A percentile compares a stretch with the other conserved stretches of the same genome.
phyloP scores from a whole-genome alignment of 768 basidiomycete genomes.

The Hydnum rufescens region DNA sequence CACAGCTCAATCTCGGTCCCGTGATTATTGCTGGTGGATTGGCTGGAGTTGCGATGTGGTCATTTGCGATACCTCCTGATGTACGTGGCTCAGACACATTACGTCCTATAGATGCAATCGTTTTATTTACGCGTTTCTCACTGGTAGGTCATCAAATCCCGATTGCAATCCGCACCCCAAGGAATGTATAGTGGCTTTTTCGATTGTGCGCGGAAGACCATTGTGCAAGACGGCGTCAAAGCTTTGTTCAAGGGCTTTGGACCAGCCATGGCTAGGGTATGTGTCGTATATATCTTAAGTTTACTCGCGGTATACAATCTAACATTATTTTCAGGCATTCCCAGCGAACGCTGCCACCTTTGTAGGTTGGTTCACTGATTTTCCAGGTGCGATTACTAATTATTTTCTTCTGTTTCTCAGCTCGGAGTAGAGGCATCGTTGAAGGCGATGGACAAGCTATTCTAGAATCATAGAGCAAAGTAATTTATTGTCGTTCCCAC shows the following conservation, averaged over 20 bases:
- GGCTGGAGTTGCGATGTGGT: conserved; percentile 97
- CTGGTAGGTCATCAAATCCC: conserved; percentile 76
- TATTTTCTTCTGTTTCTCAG: conserved; percentile 21
- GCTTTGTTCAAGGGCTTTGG: conserved; percentile 97
- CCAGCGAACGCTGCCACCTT: conserved; percentile 93
- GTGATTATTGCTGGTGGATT: conserved; percentile 83
- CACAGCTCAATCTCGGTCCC: conserved; percentile 65
- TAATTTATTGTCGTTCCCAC: too few species aligned
- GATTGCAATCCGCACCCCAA: conserved; percentile 87
- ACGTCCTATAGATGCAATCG: neutral
- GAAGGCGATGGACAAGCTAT: conserved; percentile 56
- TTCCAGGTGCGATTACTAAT: conserved; percentile 14
- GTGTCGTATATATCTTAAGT: conserved; percentile 14
- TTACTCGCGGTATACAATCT: neutral
- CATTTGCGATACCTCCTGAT: conserved; percentile 90
- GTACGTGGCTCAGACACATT: conserved; percentile 26
- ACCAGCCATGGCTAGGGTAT: conserved; percentile 82
- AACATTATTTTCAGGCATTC: conserved; percentile 45
- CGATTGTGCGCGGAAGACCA: conserved; percentile 83
- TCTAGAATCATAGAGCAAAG: conserved; percentile 18
- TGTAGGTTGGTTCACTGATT: conserved; percentile 29
- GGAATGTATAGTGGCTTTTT: conserved; percentile 92
- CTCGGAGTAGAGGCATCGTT: conserved; percentile 84
- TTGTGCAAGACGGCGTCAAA: conserved; percentile 65
- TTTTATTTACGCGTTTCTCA: neutral